Evolutionary conservation across 1,284 basidiomycete species (phyloP).

Genomic region (Cutaneotrichosporon dermatis): DNA sequence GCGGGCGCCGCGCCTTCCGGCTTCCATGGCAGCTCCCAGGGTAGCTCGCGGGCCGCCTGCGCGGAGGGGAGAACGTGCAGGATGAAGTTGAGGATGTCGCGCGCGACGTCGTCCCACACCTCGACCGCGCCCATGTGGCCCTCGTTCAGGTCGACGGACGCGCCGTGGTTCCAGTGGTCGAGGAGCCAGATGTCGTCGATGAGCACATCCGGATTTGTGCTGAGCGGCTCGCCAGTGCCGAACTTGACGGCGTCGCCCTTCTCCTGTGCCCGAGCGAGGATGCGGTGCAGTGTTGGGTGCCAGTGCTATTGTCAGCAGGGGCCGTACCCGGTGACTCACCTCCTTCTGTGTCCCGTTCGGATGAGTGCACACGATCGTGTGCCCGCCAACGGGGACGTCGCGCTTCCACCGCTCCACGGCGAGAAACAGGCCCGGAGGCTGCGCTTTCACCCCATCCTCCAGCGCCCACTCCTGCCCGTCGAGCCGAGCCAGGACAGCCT

Average conservation of each 20-base stretch:
- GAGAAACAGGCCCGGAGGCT: constrained; percentile 44
- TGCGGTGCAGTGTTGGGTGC: constrained; percentile 58
- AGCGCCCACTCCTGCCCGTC: constrained; percentile 8
- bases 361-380: constrained; percentile 69
- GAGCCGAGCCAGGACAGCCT: constrained; percentile 3
- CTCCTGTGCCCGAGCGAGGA: constrained; percentile 37
- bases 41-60: neutral
- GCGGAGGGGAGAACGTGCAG: constrained; percentile 49
- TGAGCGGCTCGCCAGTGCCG: constrained; percentile 1
- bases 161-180: constrained; percentile 72
- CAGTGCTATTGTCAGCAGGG: constrained; percentile 46
- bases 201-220: neutral
- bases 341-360: constrained; percentile 67
- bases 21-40: constrained; percentile 7
- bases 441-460: constrained; percentile 22
- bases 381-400: constrained; percentile 37
- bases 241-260: neutral
- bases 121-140: constrained; percentile 50
- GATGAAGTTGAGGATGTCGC: constrained; percentile 47
- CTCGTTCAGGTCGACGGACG: constrained; percentile 63
- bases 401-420: constrained; percentile 23
- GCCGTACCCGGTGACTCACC: constrained; percentile 52
- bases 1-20: constrained; percentile 6
- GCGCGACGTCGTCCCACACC: constrained; percentile 41
- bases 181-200: constrained; percentile 75